Evolutionary conservation across 2,329 filamentous ascomycete species (phyloP).

Genomic region (Pestalotiopsis sp.): DNA sequence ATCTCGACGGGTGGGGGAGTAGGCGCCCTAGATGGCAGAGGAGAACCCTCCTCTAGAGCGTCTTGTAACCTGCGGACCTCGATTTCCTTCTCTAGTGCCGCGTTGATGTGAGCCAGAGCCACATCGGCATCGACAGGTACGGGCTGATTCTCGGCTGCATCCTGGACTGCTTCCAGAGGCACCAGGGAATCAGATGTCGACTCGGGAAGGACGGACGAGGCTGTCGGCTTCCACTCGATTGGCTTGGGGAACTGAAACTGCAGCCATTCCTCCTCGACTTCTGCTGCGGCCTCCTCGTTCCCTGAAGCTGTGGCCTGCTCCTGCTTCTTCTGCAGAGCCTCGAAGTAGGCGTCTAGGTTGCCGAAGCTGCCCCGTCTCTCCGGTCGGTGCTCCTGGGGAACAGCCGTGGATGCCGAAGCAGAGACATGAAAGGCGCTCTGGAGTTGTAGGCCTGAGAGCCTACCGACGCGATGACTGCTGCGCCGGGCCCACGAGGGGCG

Average conservation of each 20-base stretch:
- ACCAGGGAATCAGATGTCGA: conserved; percentile 56
- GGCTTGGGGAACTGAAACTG: conserved; percentile 88
- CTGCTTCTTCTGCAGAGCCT: conserved; percentile 75
- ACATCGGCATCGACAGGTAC: conserved; percentile 54
- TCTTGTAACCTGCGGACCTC: conserved; percentile 53
- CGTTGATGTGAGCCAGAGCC: conserved; percentile 80
- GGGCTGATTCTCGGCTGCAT: conserved; percentile 35
- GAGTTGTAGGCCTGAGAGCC: conserved; percentile 66
- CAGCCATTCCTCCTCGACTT: conserved; percentile 80
- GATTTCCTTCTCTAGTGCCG: conserved; percentile 80
- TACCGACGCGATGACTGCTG: conserved; percentile 57
- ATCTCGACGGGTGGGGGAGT: conserved; percentile 41
- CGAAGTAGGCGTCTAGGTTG: conserved; percentile 87
- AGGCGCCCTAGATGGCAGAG: conserved; percentile 37
- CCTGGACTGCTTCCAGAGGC: conserved; percentile 27
- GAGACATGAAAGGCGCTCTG: conserved; percentile 75
- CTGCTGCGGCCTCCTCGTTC: conserved; percentile 38
- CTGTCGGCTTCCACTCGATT: conserved; percentile 82
- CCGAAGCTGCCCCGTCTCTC: conserved; percentile 56
- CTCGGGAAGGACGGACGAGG: conserved; percentile 55
- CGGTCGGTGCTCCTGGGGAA: conserved; percentile 60
- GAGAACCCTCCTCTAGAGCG: conserved; percentile 40
- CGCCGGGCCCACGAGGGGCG: conserved; percentile 64
- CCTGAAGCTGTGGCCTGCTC: conserved; percentile 51
- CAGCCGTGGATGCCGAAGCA: conserved; percentile 51